Base-by-base conservation (phyloP, 2,329 filamentous ascomycete species). In the Knufia petricola region DNA sequence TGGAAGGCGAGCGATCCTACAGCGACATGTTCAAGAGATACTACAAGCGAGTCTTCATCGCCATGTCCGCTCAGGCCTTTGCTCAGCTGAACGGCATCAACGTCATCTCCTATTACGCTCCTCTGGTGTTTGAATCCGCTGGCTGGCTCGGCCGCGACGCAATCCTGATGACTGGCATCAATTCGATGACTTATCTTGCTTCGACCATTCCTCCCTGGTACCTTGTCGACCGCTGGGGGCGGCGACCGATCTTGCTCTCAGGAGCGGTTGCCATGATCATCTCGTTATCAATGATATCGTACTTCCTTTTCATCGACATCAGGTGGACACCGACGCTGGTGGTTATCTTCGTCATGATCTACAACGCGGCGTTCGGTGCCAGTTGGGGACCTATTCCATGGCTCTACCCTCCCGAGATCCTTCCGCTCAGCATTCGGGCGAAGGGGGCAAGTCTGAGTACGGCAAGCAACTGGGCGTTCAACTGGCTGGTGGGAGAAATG, bases 51-150 rank as follows among this genome's bases (percentile, higher is more conserved):
- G 90, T 96, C 56, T 87, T 96, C 62, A 96, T 96, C 64, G 92
- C 92, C 68, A 96, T 96, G 92, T 96, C 90, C 28, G 92, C 92
- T 3, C 92, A 96, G 67, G 88, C 83, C 4, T 79, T 98, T 56
- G 92, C 92, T 23, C 92, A 98, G 68, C 79, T 98, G 47, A 96
- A 96, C 70, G 92, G 92, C 56, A 98, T 98, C 72, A 98, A 98
- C 68, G 92, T 98, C 64, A 98, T 98, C 55, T 96, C 90, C 1
- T 98, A 96, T 74, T 98, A 98, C 63, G 92, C 92, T 1, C 92
- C 92, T 0, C 81, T 94, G 49, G 90, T 96, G 13, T 96, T 98
- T 61, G 89, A 95, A 68, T 89, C 89, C 51, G 92, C 92, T 31
- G 90, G 92, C n/a, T 96, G 90, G 92, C 70, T 79, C 48, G 92